A percentile compares a stretch with the other conserved stretches of the same genome.
phyloP scores from a whole-genome alignment of 148 eudicot genomes.

The Arbutus unedo region DNA sequence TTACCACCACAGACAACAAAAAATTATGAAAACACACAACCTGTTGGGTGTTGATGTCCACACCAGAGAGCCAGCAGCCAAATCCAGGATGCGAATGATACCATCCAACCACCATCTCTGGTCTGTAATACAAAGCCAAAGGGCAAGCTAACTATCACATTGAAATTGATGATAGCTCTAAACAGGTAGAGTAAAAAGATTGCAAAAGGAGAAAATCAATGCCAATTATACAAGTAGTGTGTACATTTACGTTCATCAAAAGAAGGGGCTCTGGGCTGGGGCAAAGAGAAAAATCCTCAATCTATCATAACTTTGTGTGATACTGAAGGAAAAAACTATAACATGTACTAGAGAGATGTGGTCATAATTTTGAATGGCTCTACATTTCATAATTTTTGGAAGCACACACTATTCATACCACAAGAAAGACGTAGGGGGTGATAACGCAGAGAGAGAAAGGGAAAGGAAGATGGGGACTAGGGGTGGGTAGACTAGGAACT shows the following conservation, averaged over 20 bases:
- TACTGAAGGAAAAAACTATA: background rate
- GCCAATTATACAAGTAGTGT: background rate
- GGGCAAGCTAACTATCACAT: background rate
- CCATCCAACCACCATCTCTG: constrained; percentile 90
- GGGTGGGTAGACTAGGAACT: background rate
- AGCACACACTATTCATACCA: background rate
- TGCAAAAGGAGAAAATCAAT: background rate
- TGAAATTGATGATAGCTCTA: background rate
- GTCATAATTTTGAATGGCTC: background rate
- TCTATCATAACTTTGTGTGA: background rate
- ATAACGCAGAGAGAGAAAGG: no score
- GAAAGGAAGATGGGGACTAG: no score
- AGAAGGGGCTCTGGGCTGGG: background rate
- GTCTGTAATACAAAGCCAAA: constrained; percentile 38
- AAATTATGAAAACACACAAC: constrained; percentile 21
- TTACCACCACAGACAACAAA: background rate
- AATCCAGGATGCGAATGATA: constrained; percentile 95
- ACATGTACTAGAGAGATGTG: background rate
- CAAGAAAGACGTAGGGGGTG: no score
- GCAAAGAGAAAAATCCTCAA: background rate
- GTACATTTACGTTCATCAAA: background rate
- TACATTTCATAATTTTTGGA: background rate
- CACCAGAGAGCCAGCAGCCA: constrained; percentile 95
- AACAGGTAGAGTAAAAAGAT: background rate
- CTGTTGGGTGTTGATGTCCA: constrained; percentile 91